These are phyloP conservation scores for Leavenworthia alabamica DNA, from an alignment of 345 rosid genomes.

Conservation along the genomic window DNA sequence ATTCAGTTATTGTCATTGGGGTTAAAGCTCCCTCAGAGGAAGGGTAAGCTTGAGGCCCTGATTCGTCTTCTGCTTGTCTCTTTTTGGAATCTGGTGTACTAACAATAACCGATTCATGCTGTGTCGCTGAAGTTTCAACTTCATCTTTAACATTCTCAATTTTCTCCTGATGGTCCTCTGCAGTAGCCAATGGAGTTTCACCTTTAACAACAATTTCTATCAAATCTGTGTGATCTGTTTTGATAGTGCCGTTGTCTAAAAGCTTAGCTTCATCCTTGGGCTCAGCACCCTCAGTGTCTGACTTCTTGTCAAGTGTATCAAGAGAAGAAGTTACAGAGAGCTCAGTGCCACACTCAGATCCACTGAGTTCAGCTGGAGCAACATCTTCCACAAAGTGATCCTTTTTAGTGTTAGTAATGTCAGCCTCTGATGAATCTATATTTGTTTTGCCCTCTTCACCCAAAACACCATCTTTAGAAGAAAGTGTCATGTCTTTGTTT, in stretches of 20 bases:
- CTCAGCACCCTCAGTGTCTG: slow-evolving; percentile 45
- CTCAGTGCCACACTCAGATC: slow-evolving; percentile 88
- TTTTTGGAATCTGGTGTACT: slow-evolving; percentile 41
- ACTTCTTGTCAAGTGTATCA: slow-evolving; percentile 65
- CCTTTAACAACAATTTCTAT: slow-evolving; percentile 35
- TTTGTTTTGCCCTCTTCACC: slow-evolving; percentile 38
- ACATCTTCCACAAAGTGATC: slow-evolving; percentile 36
- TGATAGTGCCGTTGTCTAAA: slow-evolving; percentile 32
- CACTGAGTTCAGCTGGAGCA: slow-evolving; percentile 38
- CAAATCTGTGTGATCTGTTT: slow-evolving; percentile 25
- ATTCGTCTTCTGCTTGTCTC: slow-evolving; percentile 34
- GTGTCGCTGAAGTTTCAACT: slow-evolving; percentile 23
- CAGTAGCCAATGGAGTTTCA: slow-evolving; percentile 9
- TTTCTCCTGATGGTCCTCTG: slow-evolving; percentile 32
- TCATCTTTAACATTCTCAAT: slow-evolving; percentile 30
- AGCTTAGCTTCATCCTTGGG: slow-evolving; percentile 35
- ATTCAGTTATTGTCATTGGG: slow-evolving; percentile 55
- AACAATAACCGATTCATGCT: slow-evolving; percentile 28
- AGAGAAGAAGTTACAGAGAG: slow-evolving; percentile 86
- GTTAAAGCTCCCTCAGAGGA: slow-evolving; percentile 56
- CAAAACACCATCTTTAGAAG: slow-evolving; percentile 37
- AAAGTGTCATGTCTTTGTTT: slow-evolving; percentile 29
- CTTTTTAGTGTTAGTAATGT: slow-evolving; percentile 20
- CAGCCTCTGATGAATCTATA: slow-evolving; percentile 27
- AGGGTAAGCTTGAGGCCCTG: slow-evolving; percentile 12